Evolutionary conservation across 768 basidiomycete species (phyloP).

Genomic region (Pholiota conissans): DNA sequence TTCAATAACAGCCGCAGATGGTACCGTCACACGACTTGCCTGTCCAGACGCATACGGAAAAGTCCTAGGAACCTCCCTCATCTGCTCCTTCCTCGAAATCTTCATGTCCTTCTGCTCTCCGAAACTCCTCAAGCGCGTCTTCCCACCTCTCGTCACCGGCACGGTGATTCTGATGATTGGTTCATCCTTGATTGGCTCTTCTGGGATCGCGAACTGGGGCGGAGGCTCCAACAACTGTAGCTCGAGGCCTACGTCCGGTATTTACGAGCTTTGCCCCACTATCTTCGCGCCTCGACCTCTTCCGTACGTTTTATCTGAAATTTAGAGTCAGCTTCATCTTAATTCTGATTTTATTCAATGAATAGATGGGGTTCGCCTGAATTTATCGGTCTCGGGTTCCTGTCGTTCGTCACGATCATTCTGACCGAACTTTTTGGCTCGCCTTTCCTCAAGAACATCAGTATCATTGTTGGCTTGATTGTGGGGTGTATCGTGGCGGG

Average conservation of each 20-base stretch:
- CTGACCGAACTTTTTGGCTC: conserved; percentile 82
- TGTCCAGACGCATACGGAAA: conserved; percentile 85
- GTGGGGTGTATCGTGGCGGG: conserved; percentile 84
- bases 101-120: conserved; percentile 73
- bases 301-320: conserved; percentile 37
- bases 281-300: conserved; percentile 70
- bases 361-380: conserved; percentile 81
- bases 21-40: conserved; percentile 53
- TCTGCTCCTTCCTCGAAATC: conserved; percentile 83
- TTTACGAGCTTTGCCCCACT: conserved; percentile 72
- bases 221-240: conserved; percentile 78
- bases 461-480: conserved; percentile 71
- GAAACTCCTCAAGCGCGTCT: conserved; percentile 59
- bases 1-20: conserved; percentile 53
- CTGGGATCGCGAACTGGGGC: conserved; percentile 81
- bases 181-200: conserved; percentile 70
- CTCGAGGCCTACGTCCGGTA: conserved; percentile 57
- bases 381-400: conserved; percentile 86
- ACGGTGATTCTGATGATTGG: conserved; percentile 83
- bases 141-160: conserved; percentile 83
- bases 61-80: conserved; percentile 76
- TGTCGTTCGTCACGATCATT: conserved; percentile 76
- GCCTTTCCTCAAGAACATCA: conserved; percentile 81
- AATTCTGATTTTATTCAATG: neutral
- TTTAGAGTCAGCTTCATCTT: neutral